These are phyloP conservation scores for Lipomyces chichibuensis DNA, from an alignment of 805 yeast genomes.

Conservation along the genomic window DNA sequence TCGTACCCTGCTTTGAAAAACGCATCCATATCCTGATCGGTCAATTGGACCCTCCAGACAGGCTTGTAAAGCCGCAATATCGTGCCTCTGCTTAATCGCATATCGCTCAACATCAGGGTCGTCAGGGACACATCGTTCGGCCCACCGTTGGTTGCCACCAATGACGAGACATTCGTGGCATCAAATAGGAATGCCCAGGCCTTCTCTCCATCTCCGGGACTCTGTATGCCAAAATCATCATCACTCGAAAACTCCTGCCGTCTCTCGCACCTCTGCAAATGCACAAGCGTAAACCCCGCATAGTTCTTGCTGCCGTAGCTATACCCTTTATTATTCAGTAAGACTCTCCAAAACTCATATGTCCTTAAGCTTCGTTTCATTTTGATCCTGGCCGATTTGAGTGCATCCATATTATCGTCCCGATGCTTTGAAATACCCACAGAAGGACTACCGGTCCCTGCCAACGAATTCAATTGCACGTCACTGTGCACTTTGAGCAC, in stretches of 20 bases:
- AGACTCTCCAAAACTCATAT: slow-evolving; percentile 19
- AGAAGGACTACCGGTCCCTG: neutral
- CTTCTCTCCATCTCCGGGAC: neutral
- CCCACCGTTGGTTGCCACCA: neutral
- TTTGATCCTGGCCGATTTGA: neutral
- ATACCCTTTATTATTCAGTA: slow-evolving; percentile 15
- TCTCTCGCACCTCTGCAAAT: slow-evolving; percentile 1
- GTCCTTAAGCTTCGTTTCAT: neutral
- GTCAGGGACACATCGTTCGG: slow-evolving; percentile 4
- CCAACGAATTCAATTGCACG: slow-evolving; percentile 17
- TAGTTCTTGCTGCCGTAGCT: slow-evolving; percentile 16
- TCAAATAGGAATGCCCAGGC: slow-evolving; percentile 26
- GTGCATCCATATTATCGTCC: neutral
- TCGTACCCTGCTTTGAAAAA: slow-evolving; percentile 11
- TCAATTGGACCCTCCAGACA: slow-evolving; percentile 17
- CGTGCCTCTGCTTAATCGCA: slow-evolving; percentile 5
- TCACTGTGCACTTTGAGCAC: slow-evolving; percentile 25
- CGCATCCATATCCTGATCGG: neutral
- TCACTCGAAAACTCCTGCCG: neutral
- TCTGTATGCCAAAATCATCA: neutral
- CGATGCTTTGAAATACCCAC: neutral
- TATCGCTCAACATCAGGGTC: slow-evolving; percentile 13
- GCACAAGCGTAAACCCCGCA: slow-evolving; percentile 28
- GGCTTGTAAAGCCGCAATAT: slow-evolving; percentile 23
- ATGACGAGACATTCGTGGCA: slow-evolving; percentile 3